Evolutionary conservation across 768 basidiomycete genomes (phyloP).

Genomic region (Lentinula detonsa): DNA sequence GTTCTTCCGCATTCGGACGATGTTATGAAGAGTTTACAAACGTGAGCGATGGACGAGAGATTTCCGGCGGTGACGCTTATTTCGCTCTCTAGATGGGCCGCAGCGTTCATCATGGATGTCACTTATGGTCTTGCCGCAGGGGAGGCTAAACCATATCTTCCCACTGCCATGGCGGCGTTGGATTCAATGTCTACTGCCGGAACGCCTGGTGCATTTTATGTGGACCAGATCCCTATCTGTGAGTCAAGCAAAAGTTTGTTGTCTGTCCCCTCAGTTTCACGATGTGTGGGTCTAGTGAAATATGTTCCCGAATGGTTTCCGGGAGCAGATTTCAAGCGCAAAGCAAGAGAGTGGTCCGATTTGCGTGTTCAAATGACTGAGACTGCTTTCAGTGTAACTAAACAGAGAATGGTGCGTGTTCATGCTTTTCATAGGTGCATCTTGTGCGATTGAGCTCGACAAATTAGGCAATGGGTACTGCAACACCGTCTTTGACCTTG

Average conservation of each 20-base stretch:
- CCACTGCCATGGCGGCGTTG: slow-evolving; percentile 12
- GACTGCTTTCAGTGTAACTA: slow-evolving; percentile 22
- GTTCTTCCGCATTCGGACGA: background rate
- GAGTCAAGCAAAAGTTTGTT: background rate
- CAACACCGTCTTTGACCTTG: slow-evolving; percentile 10
- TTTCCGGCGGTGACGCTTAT: background rate
- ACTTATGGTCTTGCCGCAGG: slow-evolving; percentile 20
- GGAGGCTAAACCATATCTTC: background rate
- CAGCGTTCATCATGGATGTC: slow-evolving; percentile 20
- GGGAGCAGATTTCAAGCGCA: slow-evolving; percentile 32
- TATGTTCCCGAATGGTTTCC: slow-evolving; percentile 36
- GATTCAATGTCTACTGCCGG: slow-evolving; percentile 9
- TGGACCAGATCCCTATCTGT: slow-evolving; percentile 29
- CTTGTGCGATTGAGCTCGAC: background rate
- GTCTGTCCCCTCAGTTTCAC: background rate
- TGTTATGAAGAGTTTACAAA: slow-evolving; percentile 2
- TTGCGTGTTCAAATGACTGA: slow-evolving; percentile 24
- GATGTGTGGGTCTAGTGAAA: slow-evolving; percentile 20
- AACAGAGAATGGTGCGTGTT: slow-evolving; percentile 21
- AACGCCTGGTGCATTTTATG: slow-evolving; percentile 21
- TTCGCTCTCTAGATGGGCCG: slow-evolving; percentile 8
- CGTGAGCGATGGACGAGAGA: background rate
- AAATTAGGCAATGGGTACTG: slow-evolving; percentile 9
- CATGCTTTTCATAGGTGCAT: background rate
- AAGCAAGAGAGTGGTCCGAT: slow-evolving; percentile 27